These are phyloP conservation scores for Aspergillus jensenii DNA, from an alignment of 2,329 filamentous ascomycete species.

Conservation along the genomic window DNA sequence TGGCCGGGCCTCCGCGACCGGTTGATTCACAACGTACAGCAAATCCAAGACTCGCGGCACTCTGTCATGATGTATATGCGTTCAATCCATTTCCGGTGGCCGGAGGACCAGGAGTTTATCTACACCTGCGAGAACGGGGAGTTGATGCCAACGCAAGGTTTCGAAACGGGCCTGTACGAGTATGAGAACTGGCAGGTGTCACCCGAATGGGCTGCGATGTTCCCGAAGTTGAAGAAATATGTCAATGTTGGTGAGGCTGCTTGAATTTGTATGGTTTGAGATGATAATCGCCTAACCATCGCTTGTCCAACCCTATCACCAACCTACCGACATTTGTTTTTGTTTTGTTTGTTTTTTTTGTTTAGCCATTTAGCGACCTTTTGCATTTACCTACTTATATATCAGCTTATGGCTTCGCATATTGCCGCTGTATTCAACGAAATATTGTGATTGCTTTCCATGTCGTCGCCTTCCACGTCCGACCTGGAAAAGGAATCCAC, in stretches of 20 bases:
- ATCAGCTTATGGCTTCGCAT: neutral
- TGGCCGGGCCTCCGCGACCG: slow-evolving; percentile 13
- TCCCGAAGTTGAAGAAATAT: slow-evolving; percentile 6
- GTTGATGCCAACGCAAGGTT: slow-evolving; percentile 8
- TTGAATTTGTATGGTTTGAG: neutral
- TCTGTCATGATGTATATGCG: slow-evolving; percentile 13
- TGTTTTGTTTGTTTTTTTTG: neutral
- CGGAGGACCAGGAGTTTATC: slow-evolving; percentile 12
- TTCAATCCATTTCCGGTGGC: slow-evolving; percentile 10
- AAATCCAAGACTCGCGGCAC: slow-evolving; percentile 5
- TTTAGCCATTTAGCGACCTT: neutral
- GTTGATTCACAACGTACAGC: neutral
- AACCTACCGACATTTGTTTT: neutral
- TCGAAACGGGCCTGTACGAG: slow-evolving; percentile 4
- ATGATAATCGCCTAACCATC: too few relatives aligned
- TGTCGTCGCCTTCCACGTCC: neutral
- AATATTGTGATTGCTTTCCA: neutral
- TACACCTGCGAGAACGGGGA: slow-evolving; percentile 8
- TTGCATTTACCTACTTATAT: neutral
- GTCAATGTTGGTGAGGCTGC: slow-evolving; percentile 5
- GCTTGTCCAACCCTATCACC: neutral
- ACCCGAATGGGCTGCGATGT: slow-evolving; percentile 7
- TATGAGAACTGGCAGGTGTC: slow-evolving; percentile 12
- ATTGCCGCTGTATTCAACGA: neutral
- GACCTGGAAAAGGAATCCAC: too few relatives aligned